Conservation (phyloP, 2,329 filamentous ascomycete species). For the Verticillium nubilum region DNA sequence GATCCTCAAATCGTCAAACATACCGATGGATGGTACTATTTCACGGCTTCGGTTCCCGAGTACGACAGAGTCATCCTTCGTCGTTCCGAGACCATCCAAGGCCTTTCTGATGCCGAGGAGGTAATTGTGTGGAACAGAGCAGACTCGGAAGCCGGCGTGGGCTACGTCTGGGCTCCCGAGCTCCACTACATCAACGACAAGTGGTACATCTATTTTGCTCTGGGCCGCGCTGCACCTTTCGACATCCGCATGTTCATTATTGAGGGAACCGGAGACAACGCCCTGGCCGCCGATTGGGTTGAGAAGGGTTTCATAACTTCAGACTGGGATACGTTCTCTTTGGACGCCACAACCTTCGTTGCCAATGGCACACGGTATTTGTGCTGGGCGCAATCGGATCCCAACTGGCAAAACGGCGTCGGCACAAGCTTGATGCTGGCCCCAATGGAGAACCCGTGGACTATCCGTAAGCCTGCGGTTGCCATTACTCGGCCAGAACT, state of each 20-base stretch:
- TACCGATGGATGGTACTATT: conserved; percentile 15
- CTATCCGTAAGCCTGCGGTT: conserved; percentile 11
- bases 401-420: conserved; percentile 14
- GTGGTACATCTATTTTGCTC: conserved; percentile 49
- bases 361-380: conserved; percentile 21
- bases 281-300: conserved; percentile 18
- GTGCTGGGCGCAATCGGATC: conserved; percentile 23
- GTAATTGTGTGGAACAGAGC: conserved; percentile 28
- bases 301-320: conserved; percentile 21
- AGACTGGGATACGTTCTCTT: conserved; percentile 23
- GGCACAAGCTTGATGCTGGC: conserved; percentile 18
- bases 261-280: conserved; percentile 20
- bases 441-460: conserved; percentile 20
- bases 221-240: conserved; percentile 12
- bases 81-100: conserved; percentile 9
- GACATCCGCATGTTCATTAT: conserved; percentile 20
- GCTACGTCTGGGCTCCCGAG: conserved; percentile 50
- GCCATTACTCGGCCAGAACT: conserved; percentile 13
- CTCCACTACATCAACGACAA: conserved; percentile 41
- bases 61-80: conserved; percentile 12
- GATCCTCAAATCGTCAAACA: conserved; percentile 24
- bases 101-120: conserved; percentile 9
- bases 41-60: conserved; percentile 12
- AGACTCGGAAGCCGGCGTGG: conserved; percentile 33
- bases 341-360: conserved; percentile 21